phyloP scores from a whole-genome alignment of 169 alveolate species.

The Plasmodium chabaudi region DNA sequence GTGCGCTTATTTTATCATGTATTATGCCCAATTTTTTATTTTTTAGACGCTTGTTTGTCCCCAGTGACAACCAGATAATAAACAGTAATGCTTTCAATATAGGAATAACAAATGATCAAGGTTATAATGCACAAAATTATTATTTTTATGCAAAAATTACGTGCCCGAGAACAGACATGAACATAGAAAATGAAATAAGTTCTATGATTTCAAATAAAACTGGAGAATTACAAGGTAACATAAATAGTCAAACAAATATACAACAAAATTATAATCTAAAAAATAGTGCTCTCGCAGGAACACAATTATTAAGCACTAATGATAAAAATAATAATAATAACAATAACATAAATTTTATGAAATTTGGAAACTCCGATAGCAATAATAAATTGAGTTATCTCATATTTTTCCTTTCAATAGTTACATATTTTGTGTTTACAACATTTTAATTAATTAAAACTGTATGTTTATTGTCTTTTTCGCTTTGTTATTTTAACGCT shows the following conservation, averaged over 20 bases:
- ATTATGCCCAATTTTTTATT: constrained; percentile 1
- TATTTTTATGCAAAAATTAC: constrained; percentile 62
- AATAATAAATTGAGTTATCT: constrained; percentile 5
- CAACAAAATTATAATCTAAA: neutral
- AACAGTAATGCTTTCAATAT: constrained; percentile 22
- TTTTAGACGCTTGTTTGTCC: constrained; percentile 60
- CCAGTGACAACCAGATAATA: constrained; percentile 14
- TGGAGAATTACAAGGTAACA: neutral
- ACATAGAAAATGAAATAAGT: constrained; percentile 48
- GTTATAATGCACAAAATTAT: constrained; percentile 34
- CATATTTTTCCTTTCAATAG: constrained; percentile 8
- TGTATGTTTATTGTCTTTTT: neutral
- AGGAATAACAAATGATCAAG: constrained; percentile 44
- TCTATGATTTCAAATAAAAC: constrained; percentile 6
- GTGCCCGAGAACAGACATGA: constrained; percentile 40
- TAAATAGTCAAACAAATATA: neutral
- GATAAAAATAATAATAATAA: no score
- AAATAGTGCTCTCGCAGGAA: no score
- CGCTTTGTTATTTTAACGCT: neutral
- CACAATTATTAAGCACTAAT: no score
- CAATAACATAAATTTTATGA: no score
- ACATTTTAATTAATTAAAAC: neutral
- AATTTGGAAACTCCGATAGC: no score
- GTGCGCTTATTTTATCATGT: neutral
- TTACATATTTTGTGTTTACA: constrained; percentile 13